Base-by-base conservation (phyloP, 257 asterid species). In the Marsdenia floribunda region DNA sequence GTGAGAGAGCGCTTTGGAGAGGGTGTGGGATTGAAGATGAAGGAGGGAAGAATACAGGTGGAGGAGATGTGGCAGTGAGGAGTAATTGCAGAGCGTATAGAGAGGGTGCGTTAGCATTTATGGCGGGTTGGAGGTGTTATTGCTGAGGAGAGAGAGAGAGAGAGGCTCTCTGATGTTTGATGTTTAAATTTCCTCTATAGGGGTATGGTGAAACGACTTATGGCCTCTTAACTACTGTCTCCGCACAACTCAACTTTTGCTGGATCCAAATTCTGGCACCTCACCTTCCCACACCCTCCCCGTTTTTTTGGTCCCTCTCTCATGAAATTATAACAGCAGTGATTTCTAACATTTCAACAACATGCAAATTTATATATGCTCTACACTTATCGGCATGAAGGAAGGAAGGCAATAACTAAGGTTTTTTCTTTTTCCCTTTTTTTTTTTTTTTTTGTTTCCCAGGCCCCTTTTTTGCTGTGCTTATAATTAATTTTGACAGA, bases 21-120 rank as follows among this genome's bases (percentile, higher is more conserved):
- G 55, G 14, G 22, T 70, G 26, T 72, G 82, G 76, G 71, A 38
- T 66, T 64, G 85, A 63, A 80, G 85, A 54, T 60, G 85, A 80
- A 53, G 80, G 55, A 12, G 79, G 77, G 46, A 42, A 73, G 70
- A 46, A 72, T 22, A 72, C 53, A 66, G 46, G 72, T 64, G 74
- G 71, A 72, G 77, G 74, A 77, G 87, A 82, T 76, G 89, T 67
- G 84, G 88, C 82, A 85, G 91, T 54, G 81, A 76, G 90, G 93
- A 90, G 95, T 92, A 67, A 90, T 63, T 90, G 91, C 91, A 84
- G 86, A 82, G 88, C 79, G 88, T 77, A 84, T 87, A 85, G 88
- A 86, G 90, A 87, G 83, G 97, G 85, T 90, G 94, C 69, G 83
- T 85, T 77, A 22, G 93, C 97, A 92, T 92, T 90, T 73, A 91